Evolutionary conservation across 179 eudicot genomes (phyloP).

Genomic region (Drosera spatulata): DNA sequence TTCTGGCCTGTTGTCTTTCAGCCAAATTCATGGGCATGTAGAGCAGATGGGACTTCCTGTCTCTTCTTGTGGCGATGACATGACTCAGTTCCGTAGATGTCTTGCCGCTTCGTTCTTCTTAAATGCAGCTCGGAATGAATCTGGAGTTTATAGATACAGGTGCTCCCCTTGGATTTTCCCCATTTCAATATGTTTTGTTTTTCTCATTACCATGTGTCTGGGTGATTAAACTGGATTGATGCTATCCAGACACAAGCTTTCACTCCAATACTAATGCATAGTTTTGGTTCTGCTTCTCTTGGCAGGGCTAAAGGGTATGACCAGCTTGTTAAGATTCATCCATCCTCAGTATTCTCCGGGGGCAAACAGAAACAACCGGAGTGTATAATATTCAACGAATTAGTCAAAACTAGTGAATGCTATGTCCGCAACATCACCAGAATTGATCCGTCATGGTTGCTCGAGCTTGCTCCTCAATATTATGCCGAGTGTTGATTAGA

Average conservation of each 20-base stretch:
- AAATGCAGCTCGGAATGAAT: constrained; percentile 80
- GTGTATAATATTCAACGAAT: constrained; percentile 66
- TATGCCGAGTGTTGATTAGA: constrained; percentile 8
- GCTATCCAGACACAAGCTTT: neutral
- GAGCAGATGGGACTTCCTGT: constrained; percentile 72
- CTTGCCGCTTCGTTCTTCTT: constrained; percentile 89
- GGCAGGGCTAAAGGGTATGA: constrained; percentile 73
- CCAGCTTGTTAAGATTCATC: constrained; percentile 78
- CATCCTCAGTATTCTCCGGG: constrained; percentile 64
- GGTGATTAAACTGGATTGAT: neutral
- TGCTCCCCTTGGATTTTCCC: constrained; percentile 7
- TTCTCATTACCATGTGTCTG: neutral
- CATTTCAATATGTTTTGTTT: neutral
- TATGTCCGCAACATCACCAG: constrained; percentile 67
- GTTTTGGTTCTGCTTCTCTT: constrained; percentile 3
- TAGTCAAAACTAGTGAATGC: constrained; percentile 59
- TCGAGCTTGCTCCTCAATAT: constrained; percentile 78
- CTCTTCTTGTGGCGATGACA: constrained; percentile 86
- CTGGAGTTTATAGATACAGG: constrained; percentile 84
- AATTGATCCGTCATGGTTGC: constrained; percentile 84
- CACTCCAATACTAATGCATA: neutral
- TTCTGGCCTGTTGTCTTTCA: constrained; percentile 19
- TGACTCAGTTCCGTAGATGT: constrained; percentile 71
- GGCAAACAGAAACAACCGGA: constrained; percentile 74
- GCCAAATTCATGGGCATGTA: constrained; percentile 76